Evolutionary conservation across 2,329 filamentous ascomycete genomes (phyloP), one percentile per base, ranked within the genome.

Genomic region (Fusarium citri): DNA sequence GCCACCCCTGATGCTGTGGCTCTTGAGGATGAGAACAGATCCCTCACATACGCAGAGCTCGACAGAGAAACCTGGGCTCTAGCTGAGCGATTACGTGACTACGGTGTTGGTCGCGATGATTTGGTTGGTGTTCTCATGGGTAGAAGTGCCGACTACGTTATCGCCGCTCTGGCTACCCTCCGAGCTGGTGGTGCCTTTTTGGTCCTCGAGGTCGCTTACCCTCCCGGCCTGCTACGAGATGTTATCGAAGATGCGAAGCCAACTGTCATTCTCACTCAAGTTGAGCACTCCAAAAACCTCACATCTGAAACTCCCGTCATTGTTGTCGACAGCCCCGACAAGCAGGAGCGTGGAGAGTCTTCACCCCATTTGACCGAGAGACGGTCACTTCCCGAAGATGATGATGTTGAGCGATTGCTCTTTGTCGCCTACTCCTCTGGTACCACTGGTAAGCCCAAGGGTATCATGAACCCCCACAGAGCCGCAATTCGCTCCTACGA

Each of bases 381-480:
- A 54, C 79, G 84, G 18, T 84, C 85, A 14, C 76, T 89, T 23
- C 89, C 90, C 4, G 82, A 85, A 1, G 87, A 90, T 10, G 85
- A 90, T 73, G 92, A 94, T 74, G 80, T 94, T 56, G 92, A 94
- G 68, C 86, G 90, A 45, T 84, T 94, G 22, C 89, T 91, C 20
- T 95, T 94, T 76, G 91, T 94, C n/a, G 91, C 91, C 2, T 94
- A 94, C 79, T 93, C 91, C 2, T 93, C 90, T 7, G 92, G 92
- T 37, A 93, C 92, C 0, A 94, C 92, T 1, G 92, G 92, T 70
- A 89, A 89, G 68, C 92, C 92, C n/a, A 94, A 94, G 79, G 92
- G 92, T 57, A 94, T 95, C 76, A 91, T 91, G 56, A 94, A 94
- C 76, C 90, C 92, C 4, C 92, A 94, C 78, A 85, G 88, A 73